Conservation (phyloP, 1,284 basidiomycete genomes). For the Takashimella tepidaria region DNA sequence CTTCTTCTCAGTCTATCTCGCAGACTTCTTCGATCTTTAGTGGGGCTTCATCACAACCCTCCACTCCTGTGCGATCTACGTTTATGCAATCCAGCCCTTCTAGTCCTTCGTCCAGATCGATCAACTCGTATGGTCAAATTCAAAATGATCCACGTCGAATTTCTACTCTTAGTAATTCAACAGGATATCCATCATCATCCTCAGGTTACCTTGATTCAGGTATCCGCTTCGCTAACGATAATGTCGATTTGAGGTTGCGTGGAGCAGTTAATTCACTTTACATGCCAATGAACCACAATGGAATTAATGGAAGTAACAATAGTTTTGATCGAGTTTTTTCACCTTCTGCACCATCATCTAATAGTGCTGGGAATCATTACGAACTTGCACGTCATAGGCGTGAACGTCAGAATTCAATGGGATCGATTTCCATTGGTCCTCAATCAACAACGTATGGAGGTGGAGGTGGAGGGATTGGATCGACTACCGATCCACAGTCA, state of each 20-base stretch:
- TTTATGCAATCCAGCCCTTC: not conserved
- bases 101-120: not conserved
- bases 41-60: not conserved
- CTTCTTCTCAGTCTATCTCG: not conserved
- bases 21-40: not conserved
- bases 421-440: conserved; percentile 1
- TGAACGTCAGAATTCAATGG: conserved; percentile 8
- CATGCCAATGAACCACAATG: not conserved
- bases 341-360: not conserved
- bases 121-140: not conserved
- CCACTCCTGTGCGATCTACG: not conserved
- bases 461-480: no score
- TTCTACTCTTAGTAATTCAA: not conserved
- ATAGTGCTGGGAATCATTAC: conserved; percentile 8
- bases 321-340: not conserved
- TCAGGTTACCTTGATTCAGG: conserved; percentile 2
- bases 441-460: not conserved
- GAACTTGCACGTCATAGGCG: conserved; percentile 17
- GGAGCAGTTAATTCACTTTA: conserved; percentile 3
- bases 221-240: conserved; percentile 2
- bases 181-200: not conserved
- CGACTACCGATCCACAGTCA: conserved; percentile 7
- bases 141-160: not conserved
- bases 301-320: not conserved
- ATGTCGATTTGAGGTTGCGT: not conserved